Conservation (phyloP, 1,284 basidiomycete genomes). For the Sporisorium reilianum region DNA sequence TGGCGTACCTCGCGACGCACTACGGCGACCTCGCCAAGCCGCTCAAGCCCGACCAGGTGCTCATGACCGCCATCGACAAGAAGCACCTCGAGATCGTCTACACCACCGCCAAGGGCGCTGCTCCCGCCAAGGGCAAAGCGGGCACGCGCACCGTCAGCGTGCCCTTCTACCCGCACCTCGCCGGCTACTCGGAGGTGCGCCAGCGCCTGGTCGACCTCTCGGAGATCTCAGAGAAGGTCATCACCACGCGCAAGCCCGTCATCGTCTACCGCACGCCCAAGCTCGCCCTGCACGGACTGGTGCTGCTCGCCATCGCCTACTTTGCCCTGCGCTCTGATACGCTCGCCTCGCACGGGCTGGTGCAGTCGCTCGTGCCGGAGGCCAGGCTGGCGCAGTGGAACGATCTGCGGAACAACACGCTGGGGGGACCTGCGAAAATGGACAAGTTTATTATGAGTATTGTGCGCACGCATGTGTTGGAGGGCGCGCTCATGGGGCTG, state of each 20-base stretch:
- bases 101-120: constrained; percentile 20
- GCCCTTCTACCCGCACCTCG: constrained; percentile 43
- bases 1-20: constrained; percentile 50
- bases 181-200: constrained; percentile 41
- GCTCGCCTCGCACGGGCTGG: constrained; percentile 28
- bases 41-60: constrained; percentile 40
- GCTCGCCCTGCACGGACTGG: constrained; percentile 12
- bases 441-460: constrained; percentile 34
- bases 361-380: constrained; percentile 28
- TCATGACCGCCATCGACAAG: constrained; percentile 51
- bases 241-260: constrained; percentile 47
- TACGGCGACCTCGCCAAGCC: constrained; percentile 39
- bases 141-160: constrained; percentile 31
- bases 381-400: constrained; percentile 31
- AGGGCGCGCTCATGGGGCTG: constrained; percentile 33
- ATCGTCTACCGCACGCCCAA: constrained; percentile 46
- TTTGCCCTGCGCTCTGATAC: constrained; percentile 42
- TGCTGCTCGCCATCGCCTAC: constrained; percentile 15
- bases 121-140: constrained; percentile 21
- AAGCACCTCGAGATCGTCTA: constrained; percentile 47
- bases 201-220: constrained; percentile 43
- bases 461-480: constrained; percentile 30
- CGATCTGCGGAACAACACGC: constrained; percentile 32
- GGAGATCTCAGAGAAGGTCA: constrained; percentile 29
- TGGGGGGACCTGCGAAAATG: constrained; percentile 42